Base-by-base conservation (phyloP, 2,329 filamentous ascomycete species). In the Cladosporium phlei region DNA sequence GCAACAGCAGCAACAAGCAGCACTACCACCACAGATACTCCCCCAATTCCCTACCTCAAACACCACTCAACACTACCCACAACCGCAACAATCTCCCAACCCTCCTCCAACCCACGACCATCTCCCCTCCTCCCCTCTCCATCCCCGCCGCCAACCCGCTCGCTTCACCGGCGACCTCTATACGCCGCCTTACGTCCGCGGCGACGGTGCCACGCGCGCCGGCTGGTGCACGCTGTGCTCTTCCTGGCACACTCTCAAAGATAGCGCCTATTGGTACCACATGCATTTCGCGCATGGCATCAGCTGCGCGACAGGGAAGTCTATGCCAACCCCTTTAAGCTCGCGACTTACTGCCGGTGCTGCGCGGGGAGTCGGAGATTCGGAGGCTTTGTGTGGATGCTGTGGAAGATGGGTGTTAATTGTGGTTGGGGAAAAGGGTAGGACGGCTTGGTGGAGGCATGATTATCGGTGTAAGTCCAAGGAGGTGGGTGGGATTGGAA, bases 181-280 rank as follows among this genome's bases (percentile, higher is more conserved):
- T 69, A 91, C 87, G 1, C 87, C 88, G 1, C 77, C 75, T 56
- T 94, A 86, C 86, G 85, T 93, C 16, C 83, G 88, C 27, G 88
- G 88, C 17, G 85, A 91, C 52, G 87, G 88, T 20, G 89, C 89
- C 68, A 89, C 90, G 72, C 83, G 88, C 32, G 87, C 91, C 65
- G 88, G 88, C 3, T 95, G 88, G 87, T 94, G 88, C 59, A 86
- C 87, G 17, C 86, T 91, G 56, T 94, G 88, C 72, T 90, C 89
- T 64, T 85, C 86, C 2, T 94, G 88, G 88, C 77, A 91, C 45
- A 86, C 90, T 12, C 73, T 95, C 49, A 94, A 93, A 72, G 93
- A 94, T 69, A 90, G 85, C 46, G 88, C 88, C 5, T 95, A 88
- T 65, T 94, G 88, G 88, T 94, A 94, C 66, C 88, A 94, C 71